Percentiles rank a stretch among this genome's conserved stretches.
These are phyloP conservation scores for Penicillium riverlandense DNA, from an alignment of 495 filamentous ascomycete species.

Conservation along the genomic window DNA sequence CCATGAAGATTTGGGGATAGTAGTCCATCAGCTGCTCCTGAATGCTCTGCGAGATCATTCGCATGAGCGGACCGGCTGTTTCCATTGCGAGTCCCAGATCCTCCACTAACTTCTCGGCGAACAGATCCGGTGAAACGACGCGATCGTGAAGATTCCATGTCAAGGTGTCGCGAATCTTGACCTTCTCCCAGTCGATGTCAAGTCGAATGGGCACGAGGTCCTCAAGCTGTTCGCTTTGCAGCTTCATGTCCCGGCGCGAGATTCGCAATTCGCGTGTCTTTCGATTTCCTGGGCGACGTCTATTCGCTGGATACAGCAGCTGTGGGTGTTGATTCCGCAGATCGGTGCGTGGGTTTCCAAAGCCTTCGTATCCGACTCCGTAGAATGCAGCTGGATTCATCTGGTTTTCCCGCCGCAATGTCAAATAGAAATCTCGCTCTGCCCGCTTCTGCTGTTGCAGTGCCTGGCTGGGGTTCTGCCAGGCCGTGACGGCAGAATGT, in stretches of 20 bases:
- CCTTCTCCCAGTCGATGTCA: conserved; percentile 92
- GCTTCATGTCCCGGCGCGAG: conserved; percentile 66
- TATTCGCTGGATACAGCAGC: conserved; percentile 68
- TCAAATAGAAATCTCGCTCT: conserved; percentile 47
- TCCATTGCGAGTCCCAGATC: conserved; percentile 76
- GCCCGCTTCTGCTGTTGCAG: conserved; percentile 43
- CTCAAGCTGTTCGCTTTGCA: conserved; percentile 83
- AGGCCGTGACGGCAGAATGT: conserved; percentile 48
- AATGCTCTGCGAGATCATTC: conserved; percentile 72
- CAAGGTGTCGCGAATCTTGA: conserved; percentile 94
- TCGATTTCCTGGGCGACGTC: conserved; percentile 65
- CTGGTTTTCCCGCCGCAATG: conserved; percentile 41
- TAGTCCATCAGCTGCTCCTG: conserved; percentile 88
- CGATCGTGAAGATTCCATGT: conserved; percentile 97
- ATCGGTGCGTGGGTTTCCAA: conserved; percentile 80
- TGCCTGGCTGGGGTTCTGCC: conserved; percentile 39
- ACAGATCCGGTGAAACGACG: conserved; percentile 66
- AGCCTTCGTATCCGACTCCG: conserved; percentile 82
- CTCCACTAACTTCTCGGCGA: conserved; percentile 84
- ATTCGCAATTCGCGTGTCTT: conserved; percentile 63
- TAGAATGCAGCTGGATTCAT: conserved; percentile 55
- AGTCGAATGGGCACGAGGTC: conserved; percentile 85
- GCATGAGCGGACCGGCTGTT: conserved; percentile 53
- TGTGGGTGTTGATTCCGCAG: conserved; percentile 41
- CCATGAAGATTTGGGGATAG: conserved; percentile 80